Conservation (phyloP, 257 asterid genomes). For the Scutellaria barbata region DNA sequence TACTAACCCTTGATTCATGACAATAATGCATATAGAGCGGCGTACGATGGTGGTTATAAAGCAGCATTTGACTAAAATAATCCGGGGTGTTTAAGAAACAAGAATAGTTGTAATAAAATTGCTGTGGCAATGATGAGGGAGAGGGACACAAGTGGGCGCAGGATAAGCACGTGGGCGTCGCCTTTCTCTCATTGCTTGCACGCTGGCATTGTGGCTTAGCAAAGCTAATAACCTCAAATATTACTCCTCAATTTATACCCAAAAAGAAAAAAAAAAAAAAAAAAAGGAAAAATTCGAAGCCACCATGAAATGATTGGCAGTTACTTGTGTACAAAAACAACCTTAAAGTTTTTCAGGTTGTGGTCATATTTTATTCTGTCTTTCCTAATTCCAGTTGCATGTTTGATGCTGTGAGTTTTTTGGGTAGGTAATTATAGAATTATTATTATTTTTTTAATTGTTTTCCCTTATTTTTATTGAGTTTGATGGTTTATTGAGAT, state of each 20-base stretch:
- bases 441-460: neutral
- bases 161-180: slow-evolving; percentile 72
- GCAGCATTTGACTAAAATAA: slow-evolving; percentile 46
- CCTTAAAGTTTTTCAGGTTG: slow-evolving; percentile 49
- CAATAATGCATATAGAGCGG: slow-evolving; percentile 43
- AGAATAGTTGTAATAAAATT: slow-evolving; percentile 32
- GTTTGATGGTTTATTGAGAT: too few relatives aligned
- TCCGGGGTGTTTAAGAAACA: slow-evolving; percentile 25
- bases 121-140: slow-evolving; percentile 65
- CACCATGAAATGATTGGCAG: slow-evolving; percentile 54
- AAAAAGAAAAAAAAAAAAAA: neutral
- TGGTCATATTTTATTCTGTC: slow-evolving; percentile 36
- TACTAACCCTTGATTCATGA: neutral
- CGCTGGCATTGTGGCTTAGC: slow-evolving; percentile 56
- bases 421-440: slow-evolving; percentile 6
- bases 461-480: too few relatives aligned
- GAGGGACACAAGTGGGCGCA: slow-evolving; percentile 59
- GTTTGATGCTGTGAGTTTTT: slow-evolving; percentile 14
- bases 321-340: slow-evolving; percentile 45
- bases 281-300: neutral
- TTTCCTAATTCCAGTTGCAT: slow-evolving; percentile 23
- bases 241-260: neutral
- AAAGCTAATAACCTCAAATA: neutral
- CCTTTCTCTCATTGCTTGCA: slow-evolving; percentile 73
- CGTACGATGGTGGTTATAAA: slow-evolving; percentile 40